These are phyloP conservation scores for Globisporangium nodosum DNA, from an alignment of 352 stramenopile genomes.

Conservation along the genomic window DNA sequence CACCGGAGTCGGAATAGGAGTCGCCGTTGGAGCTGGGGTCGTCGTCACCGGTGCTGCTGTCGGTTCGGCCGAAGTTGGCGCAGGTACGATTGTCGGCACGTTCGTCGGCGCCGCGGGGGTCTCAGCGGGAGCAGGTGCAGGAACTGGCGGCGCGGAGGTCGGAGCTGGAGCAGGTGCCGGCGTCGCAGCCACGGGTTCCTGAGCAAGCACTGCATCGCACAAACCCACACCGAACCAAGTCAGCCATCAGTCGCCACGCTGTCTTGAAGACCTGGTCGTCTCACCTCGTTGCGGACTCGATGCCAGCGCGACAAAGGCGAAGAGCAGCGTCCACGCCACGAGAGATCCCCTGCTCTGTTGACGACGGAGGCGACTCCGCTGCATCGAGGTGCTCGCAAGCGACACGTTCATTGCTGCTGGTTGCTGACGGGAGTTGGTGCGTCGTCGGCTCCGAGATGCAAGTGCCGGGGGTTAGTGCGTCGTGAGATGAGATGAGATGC, in stretches of 20 bases:
- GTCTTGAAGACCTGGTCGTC: neutral
- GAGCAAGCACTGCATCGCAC: constrained; percentile 8
- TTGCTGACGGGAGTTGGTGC: too few relatives aligned
- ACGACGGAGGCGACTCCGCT: too few relatives aligned
- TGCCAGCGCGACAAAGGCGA: constrained; percentile 1
- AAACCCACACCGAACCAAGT: neutral
- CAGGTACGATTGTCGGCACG: constrained; percentile 1
- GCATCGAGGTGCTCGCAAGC: too few relatives aligned
- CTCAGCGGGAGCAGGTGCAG: neutral
- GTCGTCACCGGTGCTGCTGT: constrained; percentile 3
- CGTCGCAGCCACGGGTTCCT: neutral
- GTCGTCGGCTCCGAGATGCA: too few relatives aligned
- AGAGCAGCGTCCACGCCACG: constrained; percentile 6
- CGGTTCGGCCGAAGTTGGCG: constrained; percentile 2
- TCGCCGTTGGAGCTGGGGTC: neutral
- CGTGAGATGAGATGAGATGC: too few relatives aligned
- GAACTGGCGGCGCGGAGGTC: neutral
- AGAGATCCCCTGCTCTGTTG: neutral
- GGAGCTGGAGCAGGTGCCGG: neutral
- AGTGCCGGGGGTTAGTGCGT: too few relatives aligned
- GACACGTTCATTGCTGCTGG: too few relatives aligned
- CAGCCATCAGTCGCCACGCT: neutral
- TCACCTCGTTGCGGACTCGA: constrained; percentile 5
- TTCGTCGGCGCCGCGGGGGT: constrained; percentile 1
- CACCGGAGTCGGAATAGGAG: neutral